A percentile compares a stretch with the other conserved stretches of the same genome.
Conservation (phyloP, 2,329 filamentous ascomycete species). For the Monilinia laxa region DNA sequence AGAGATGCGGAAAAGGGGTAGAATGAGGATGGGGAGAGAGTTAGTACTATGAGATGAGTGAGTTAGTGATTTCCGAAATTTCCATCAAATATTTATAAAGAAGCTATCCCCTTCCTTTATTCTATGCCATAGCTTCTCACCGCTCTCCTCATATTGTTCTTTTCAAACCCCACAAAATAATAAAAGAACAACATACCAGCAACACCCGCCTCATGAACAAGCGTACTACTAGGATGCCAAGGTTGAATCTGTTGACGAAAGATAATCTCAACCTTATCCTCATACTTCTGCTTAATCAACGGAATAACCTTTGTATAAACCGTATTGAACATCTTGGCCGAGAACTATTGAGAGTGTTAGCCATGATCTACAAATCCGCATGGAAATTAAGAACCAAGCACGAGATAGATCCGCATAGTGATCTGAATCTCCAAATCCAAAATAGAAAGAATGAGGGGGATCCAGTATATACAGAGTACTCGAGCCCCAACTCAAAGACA, state of each 20-base stretch:
- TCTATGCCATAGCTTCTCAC: background rate
- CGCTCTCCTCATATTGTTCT: too few species aligned
- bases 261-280: conserved; percentile 65
- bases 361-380: too few species aligned
- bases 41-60: background rate
- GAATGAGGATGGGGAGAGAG: conserved; percentile 61
- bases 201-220: conserved; percentile 78
- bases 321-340: conserved; percentile 69
- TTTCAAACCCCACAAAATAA: background rate
- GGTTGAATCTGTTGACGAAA: conserved; percentile 92
- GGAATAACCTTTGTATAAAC: conserved; percentile 67
- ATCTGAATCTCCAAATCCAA: too few species aligned
- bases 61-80: background rate
- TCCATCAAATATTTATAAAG: background rate
- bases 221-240: conserved; percentile 86
- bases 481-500: too few species aligned
- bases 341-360: conserved; percentile 46
- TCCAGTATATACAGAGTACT: too few species aligned
- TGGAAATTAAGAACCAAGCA: too few species aligned
- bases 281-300: conserved; percentile 60
- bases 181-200: conserved; percentile 49
- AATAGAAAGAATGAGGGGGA: too few species aligned
- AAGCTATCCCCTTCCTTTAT: background rate
- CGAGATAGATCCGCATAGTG: too few species aligned
- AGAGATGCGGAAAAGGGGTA: conserved; percentile 66